Base-by-base conservation (phyloP, 352 stramenopile species). In the Phytophthora ramorum region DNA sequence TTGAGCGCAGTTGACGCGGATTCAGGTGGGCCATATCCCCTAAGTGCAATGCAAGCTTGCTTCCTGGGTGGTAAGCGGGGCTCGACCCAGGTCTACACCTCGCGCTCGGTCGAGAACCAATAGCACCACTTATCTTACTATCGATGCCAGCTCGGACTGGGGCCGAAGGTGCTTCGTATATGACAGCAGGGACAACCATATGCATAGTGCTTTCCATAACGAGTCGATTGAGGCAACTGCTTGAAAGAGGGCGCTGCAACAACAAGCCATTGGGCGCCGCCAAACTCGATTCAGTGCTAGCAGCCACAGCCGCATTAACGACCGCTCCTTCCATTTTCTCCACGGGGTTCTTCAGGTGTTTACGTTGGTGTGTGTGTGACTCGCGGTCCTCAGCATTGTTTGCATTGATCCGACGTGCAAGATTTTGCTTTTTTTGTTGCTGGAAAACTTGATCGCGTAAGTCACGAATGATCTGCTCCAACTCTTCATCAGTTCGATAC, bases 381-480 rank as follows among this genome's bases (percentile, higher is more conserved):
- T 61, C 45, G 14, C 56, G 59, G 5, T 52, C 47, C 0, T 71
- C 48, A 26, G 20, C 34, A 17, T 7, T 12, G 12, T 34, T 54
- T 22, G 10, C 17, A 20, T 12, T 12, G 32, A 19, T 7, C 19
- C 9, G 34, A 20, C 46, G 32, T 46, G 4, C 17, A 26, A 20
- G 16, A 38, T 46, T 26, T 57, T 50, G 47, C 1, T 58, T 51
- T 13, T 46, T 34, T 28, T 73, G 40, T 16, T 59, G 80, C n/a
- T 73, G 61, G 13, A 75, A 75, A 43, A 92, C 81, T 56, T 87
- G 73, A 44, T 82, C 77, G 1, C 81, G 73, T 28, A 92, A 54
- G 19, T 90, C 81, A 22, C 65, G 78, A 53, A 92, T 92, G 43
- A 90, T 92, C 7, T 77, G 69, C 47, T 92, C 83, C 9, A 92